Percentiles rank a stretch among this genome's conserved stretches.
Conservation (phyloP, 2,329 filamentous ascomycete species). For the Tolypocladium tundrense region DNA sequence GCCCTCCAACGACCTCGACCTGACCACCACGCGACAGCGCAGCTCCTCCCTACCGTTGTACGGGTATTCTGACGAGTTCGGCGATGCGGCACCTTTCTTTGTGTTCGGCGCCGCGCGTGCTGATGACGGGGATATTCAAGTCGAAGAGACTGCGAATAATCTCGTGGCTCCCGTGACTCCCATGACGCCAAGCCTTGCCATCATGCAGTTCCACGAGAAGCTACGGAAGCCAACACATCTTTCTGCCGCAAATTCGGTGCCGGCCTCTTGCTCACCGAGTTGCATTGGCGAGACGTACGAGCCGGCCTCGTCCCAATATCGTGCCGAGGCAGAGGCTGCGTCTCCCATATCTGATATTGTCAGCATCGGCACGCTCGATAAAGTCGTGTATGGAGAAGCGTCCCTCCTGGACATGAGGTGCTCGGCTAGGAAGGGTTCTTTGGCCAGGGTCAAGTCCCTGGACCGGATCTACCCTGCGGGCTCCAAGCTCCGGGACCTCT, state of each 20-base stretch:
- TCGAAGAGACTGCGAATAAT: constrained; percentile 4
- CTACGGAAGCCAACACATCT: constrained; percentile 1
- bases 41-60: constrained; percentile 41
- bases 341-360: constrained; percentile 23
- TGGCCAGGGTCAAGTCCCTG: constrained; percentile 25
- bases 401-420: constrained; percentile 25
- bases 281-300: constrained; percentile 24
- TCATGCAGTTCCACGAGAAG: constrained; percentile 18
- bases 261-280: constrained; percentile 18
- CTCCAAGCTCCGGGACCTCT: constrained; percentile 21
- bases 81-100: constrained; percentile 35
- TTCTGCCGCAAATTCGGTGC: constrained; percentile 9
- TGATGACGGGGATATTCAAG: constrained; percentile 11
- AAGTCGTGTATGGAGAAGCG: constrained; percentile 29
- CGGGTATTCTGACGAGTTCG: constrained; percentile 30
- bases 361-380: constrained; percentile 23
- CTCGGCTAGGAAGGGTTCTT: constrained; percentile 11
- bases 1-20: constrained; percentile 34
- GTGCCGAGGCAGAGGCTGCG: constrained; percentile 11
- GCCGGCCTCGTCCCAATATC: constrained; percentile 7
- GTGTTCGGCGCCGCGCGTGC: constrained; percentile 29
- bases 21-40: constrained; percentile 30
- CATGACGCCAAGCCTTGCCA: constrained; percentile 12
- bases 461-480: constrained; percentile 21
- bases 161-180: constrained; percentile 7